phyloP scores from a whole-genome alignment of 352 stramenopile genomes.

The Phytopythium montanum region DNA sequence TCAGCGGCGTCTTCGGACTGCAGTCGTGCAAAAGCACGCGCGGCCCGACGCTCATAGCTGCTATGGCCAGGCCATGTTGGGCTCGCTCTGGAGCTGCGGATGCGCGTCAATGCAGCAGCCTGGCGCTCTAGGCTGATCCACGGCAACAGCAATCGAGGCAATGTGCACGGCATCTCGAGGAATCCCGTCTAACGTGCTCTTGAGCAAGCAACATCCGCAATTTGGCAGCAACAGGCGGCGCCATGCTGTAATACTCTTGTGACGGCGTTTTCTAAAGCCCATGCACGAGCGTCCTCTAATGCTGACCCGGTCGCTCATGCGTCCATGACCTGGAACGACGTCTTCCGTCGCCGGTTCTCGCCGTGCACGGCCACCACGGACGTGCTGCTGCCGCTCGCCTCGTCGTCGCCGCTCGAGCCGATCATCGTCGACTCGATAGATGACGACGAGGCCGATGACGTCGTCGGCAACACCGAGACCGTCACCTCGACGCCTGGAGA shows the following conservation, averaged over 20 bases:
- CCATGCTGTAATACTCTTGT: not conserved
- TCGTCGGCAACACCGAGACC: constrained; percentile 3
- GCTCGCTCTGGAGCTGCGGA: no score
- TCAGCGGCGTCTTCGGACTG: not conserved
- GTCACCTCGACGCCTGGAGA: constrained; percentile 2
- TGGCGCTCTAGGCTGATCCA: no score
- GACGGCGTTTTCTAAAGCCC: not conserved
- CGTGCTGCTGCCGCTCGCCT: not conserved
- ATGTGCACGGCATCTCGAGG: no score
- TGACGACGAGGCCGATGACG: not conserved
- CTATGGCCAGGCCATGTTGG: no score
- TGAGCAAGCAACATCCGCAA: no score
- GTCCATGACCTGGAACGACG: constrained; percentile 7
- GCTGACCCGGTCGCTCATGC: not conserved
- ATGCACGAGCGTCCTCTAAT: not conserved
- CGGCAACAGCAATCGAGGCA: no score
- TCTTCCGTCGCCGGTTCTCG: constrained; percentile 8
- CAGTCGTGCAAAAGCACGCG: not conserved
- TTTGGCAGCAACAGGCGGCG: not conserved
- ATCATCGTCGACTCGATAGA: constrained; percentile 2
- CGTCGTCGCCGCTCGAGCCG: not conserved
- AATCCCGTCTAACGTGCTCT: no score
- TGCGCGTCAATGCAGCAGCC: no score
- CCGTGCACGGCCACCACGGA: constrained; percentile 4
- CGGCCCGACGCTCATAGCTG: not conserved